A percentile compares a stretch with the other conserved stretches of the same genome.
Evolutionary conservation across 2,329 filamentous ascomycete species (phyloP).

Genomic region (Delphinella strobiligena): DNA sequence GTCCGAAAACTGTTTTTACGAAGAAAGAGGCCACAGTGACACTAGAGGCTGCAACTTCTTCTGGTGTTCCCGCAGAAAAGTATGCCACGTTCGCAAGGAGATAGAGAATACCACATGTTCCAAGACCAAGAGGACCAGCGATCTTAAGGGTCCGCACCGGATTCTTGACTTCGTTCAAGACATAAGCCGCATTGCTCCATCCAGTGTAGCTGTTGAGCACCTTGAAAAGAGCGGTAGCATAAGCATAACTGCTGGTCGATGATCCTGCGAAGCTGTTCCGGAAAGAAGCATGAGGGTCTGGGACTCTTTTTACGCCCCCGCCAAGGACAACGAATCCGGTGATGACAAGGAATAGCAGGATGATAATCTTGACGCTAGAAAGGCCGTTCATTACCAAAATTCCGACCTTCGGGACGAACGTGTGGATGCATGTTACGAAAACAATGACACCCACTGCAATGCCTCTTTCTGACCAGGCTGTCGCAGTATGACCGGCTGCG

Average conservation of each 20-base stretch:
- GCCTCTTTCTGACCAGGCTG: constrained; percentile 15
- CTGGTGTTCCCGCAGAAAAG: constrained; percentile 53
- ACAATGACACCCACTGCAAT: constrained; percentile 38
- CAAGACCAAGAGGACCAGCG: constrained; percentile 47
- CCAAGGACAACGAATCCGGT: constrained; percentile 24
- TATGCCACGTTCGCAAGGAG: constrained; percentile 54
- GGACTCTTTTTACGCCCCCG: constrained; percentile 11
- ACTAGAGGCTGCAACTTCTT: constrained; percentile 58
- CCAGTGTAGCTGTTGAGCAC: constrained; percentile 60
- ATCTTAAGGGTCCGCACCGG: constrained; percentile 54
- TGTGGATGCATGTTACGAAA: constrained; percentile 25
- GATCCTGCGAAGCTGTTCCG: constrained; percentile 1
- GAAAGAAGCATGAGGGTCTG: not conserved
- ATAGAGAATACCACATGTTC: constrained; percentile 52
- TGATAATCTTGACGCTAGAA: constrained; percentile 52
- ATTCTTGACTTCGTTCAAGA: constrained; percentile 58
- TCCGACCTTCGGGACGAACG: constrained; percentile 24
- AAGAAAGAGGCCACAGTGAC: constrained; percentile 45
- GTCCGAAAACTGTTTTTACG: constrained; percentile 51
- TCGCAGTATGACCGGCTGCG: constrained; percentile 6
- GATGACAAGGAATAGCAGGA: constrained; percentile 50
- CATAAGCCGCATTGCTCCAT: constrained; percentile 55
- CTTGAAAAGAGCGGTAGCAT: constrained; percentile 55
- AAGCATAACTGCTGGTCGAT: constrained; percentile 51
- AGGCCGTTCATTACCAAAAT: constrained; percentile 42